Base-by-base conservation (phyloP, 148 eudicot genomes). In the Dianthus caryophyllus region DNA sequence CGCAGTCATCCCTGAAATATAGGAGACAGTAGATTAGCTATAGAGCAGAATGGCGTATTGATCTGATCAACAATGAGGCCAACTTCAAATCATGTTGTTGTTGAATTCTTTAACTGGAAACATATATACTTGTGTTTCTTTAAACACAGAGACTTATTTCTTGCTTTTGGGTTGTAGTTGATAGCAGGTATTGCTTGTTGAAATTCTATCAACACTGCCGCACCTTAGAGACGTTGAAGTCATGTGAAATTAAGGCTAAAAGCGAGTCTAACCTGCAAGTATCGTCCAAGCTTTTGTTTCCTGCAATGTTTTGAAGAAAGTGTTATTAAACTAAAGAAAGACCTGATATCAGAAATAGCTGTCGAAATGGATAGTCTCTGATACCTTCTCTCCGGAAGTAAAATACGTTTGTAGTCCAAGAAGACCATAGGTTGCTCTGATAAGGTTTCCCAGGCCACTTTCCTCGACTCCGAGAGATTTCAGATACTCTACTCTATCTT, bases 221-320 rank as follows among this genome's bases (percentile, higher is more conserved):
- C 64, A 61, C 22, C 47, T 38, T 21, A 39, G 5, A 30, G n/a
- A 39, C 1, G 25, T 50, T 5, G 12, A 59, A 61, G 48, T 20
- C 65, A 39, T 20, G 1, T 39, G 11, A 22, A 14, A 14, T 61
- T 11, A 61, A 11, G 9, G 65, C 21, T 33, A 29, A 50, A 55
- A 65, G 12, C 16, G 20, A 2, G 47, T 51, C 80, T 68, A 51
- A 94, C 99, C 99, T 82, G 90, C 74, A 75, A 78, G 87, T 73
- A 94, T 94, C 27, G 99, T 94, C 99, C 99, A 94, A 70, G 99
- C 99, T 78, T 90, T 94, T 39, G 97, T 86, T 78, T 94, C 99
- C 99, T 94, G 82, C 76, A 48, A 54, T 72, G 20, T 39, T 41
- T 61, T 13, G 38, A 6, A 18, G 3, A 18, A 52, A 51, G 5